phyloP scores from a whole-genome alignment of 805 yeast species.

The Metahyphopichia silvanorum region DNA sequence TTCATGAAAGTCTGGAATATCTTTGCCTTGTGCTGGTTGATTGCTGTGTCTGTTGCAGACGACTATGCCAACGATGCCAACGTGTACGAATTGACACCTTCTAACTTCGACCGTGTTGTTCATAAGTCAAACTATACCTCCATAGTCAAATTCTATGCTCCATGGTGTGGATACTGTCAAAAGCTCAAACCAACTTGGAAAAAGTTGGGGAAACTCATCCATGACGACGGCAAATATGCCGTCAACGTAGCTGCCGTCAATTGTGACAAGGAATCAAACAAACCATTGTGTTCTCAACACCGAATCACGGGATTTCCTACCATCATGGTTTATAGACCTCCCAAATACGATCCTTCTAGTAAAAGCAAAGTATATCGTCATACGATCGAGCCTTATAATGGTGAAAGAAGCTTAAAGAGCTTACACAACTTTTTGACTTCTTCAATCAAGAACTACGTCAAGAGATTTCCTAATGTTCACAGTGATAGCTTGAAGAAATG shows the following conservation, averaged over 20 bases:
- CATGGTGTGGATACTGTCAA: conserved; percentile 97
- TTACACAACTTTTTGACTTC: conserved; percentile 53
- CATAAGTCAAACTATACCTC: conserved; percentile 72
- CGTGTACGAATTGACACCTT: conserved; percentile 54
- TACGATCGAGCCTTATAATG: conserved; percentile 56
- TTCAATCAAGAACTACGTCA: conserved; percentile 64
- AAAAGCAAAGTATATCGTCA: conserved; percentile 25
- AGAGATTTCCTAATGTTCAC: conserved; percentile 37
- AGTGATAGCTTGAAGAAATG: conserved; percentile 21
- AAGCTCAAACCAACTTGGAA: conserved; percentile 61
- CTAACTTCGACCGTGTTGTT: conserved; percentile 64
- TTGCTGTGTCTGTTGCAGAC: conserved; percentile 13
- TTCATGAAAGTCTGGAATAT: no score
- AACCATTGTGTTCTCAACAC: conserved; percentile 63
- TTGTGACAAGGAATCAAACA: conserved; percentile 72
- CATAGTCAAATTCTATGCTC: conserved; percentile 88
- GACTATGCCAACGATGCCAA: conserved; percentile 41
- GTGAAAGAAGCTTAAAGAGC: conserved; percentile 55
- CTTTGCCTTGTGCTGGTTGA: no score
- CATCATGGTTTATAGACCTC: conserved; percentile 76
- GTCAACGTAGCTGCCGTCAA: conserved; percentile 78
- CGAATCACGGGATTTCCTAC: conserved; percentile 83
- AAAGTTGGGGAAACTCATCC: conserved; percentile 59
- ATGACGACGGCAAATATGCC: conserved; percentile 43
- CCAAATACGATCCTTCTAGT: conserved; percentile 42